phyloP scores from a whole-genome alignment of 1,284 basidiomycete species.

The Cryptococcus sp. region DNA sequence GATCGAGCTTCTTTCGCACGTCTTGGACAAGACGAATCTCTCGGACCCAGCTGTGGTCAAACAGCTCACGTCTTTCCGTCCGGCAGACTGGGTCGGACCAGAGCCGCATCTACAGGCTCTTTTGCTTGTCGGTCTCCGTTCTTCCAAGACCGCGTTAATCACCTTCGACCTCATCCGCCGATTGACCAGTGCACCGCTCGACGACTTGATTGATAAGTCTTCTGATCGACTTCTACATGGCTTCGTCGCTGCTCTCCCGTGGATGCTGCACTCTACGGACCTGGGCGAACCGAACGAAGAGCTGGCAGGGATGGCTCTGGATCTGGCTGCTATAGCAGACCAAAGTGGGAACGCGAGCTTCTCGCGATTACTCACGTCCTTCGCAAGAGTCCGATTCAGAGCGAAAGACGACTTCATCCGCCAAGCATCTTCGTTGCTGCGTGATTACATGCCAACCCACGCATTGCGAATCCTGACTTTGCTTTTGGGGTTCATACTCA shows the following conservation, averaged over 20 bases:
- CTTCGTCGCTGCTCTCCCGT: constrained; percentile 81
- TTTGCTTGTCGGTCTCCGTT: constrained; percentile 79
- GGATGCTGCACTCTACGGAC: constrained; percentile 80
- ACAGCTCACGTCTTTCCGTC: constrained; percentile 67
- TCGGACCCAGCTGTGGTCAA: constrained; percentile 67
- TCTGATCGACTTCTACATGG: constrained; percentile 76
- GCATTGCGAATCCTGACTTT: constrained; percentile 75
- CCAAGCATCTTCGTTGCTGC: constrained; percentile 79
- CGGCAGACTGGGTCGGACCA: constrained; percentile 70
- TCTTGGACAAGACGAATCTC: constrained; percentile 74
- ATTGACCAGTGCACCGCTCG: constrained; percentile 65
- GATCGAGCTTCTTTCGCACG: constrained; percentile 66
- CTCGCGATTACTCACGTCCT: constrained; percentile 81
- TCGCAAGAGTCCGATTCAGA: constrained; percentile 82
- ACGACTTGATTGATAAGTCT: constrained; percentile 70
- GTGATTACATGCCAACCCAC: constrained; percentile 68
- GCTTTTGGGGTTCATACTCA: constrained; percentile 82
- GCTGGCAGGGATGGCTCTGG: constrained; percentile 71
- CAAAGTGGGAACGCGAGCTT: constrained; percentile 73
- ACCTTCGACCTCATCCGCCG: constrained; percentile 72
- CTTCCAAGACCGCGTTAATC: constrained; percentile 67
- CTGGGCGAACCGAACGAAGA: constrained; percentile 64
- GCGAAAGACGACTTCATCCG: constrained; percentile 92
- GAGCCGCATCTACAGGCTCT: constrained; percentile 68
- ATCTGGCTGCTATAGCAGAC: constrained; percentile 72